Conservation (phyloP, 2,329 filamentous ascomycete genomes). For the Dactylellina cionopaga region DNA sequence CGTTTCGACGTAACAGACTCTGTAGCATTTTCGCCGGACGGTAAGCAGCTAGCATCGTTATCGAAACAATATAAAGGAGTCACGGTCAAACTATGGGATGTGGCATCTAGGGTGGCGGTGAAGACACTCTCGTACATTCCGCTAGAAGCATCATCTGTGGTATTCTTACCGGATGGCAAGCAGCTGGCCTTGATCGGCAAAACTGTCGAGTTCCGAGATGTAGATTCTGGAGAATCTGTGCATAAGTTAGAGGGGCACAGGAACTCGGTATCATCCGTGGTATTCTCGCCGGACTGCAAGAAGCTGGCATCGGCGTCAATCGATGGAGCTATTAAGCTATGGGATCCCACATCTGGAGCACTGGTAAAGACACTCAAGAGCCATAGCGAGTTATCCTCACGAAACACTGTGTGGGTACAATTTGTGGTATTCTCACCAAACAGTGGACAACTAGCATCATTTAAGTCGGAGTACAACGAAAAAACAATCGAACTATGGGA, state of each 20-base stretch:
- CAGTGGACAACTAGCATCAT: constrained; percentile 18
- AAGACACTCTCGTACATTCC: no score
- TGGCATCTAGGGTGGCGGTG: not conserved
- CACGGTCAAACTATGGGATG: constrained; percentile 1
- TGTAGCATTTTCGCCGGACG: constrained; percentile 9
- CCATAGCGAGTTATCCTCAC: constrained; percentile 23
- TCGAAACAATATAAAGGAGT: no score
- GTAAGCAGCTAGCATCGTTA: not conserved
- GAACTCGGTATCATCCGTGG: not conserved
- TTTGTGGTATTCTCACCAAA: not conserved
- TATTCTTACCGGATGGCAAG: constrained; percentile 85
- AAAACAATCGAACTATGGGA: constrained; percentile 62
- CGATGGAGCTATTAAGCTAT: not conserved
- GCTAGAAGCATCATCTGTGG: no score
- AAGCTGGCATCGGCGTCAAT: constrained; percentile 1
- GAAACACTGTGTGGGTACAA: no score
- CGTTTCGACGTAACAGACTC: not conserved
- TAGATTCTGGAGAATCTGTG: not conserved
- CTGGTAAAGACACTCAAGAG: not conserved
- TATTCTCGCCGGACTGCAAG: not conserved
- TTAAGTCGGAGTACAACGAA: constrained; percentile 39
- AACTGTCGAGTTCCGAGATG: constrained; percentile 57
- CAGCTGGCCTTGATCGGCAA: constrained; percentile 84
- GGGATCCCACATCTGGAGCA: not conserved
- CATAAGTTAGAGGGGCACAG: not conserved